A percentile compares a stretch with the other conserved stretches of the same genome.
phyloP scores from a whole-genome alignment of 208 protist species.

The Leishmania tropica region DNA sequence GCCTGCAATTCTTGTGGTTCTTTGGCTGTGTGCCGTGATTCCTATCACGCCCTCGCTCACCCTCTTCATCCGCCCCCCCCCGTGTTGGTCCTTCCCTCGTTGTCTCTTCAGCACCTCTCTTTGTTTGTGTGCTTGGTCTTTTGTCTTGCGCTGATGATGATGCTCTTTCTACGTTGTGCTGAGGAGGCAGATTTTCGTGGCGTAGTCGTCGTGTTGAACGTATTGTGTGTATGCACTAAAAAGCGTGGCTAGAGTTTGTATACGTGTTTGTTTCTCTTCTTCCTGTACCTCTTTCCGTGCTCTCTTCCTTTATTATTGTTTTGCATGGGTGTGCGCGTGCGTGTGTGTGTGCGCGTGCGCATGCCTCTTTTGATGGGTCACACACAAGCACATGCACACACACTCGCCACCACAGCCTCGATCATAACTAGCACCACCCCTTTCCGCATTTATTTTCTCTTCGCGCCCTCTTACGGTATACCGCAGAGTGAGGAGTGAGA shows the following conservation, averaged over 20 bases:
- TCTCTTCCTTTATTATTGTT: not conserved
- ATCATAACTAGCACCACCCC: not conserved
- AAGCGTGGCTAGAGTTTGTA: not conserved
- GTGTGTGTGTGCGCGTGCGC: not conserved
- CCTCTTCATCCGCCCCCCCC: not conserved
- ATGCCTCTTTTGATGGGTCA: not conserved
- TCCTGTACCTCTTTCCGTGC: not conserved
- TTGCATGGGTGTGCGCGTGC: not conserved
- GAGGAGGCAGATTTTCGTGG: not conserved
- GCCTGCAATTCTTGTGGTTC: too few relatives aligned
- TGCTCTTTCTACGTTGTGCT: not conserved
- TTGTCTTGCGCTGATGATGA: too few relatives aligned
- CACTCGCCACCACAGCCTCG: not conserved
- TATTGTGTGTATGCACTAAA: not conserved
- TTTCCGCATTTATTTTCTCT: not conserved
- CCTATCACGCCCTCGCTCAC: too few relatives aligned
- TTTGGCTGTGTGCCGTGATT: too few relatives aligned
- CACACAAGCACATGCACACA: not conserved
- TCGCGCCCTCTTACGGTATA: constrained; percentile 1
- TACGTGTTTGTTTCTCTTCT: not conserved
- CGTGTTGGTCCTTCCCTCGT: not conserved
- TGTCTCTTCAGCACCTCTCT: not conserved
- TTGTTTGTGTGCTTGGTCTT: not conserved
- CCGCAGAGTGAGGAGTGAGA: not conserved
- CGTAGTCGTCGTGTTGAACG: not conserved